Percentiles rank a stretch among this genome's conserved stretches.
phyloP scores from a whole-genome alignment of 2,329 filamentous ascomycete genomes.

The Verticillium dahliae region DNA sequence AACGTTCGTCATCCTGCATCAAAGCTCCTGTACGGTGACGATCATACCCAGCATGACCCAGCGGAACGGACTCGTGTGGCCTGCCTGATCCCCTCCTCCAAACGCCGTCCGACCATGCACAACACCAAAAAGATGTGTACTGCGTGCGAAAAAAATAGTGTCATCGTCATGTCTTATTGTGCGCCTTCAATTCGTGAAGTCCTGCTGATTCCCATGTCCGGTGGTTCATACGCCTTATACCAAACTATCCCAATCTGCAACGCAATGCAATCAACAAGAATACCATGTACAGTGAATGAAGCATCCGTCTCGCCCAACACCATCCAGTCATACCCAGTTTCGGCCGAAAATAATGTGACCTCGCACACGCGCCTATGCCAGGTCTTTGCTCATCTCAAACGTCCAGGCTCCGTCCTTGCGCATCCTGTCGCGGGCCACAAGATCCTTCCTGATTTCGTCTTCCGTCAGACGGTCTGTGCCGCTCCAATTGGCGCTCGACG shows the following conservation, averaged over 20 bases:
- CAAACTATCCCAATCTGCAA: neutral
- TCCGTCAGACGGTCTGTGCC: conserved; percentile 76
- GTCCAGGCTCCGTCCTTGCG: conserved; percentile 81
- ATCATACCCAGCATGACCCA: neutral
- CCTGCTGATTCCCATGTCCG: neutral
- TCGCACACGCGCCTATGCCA: conserved; percentile 24
- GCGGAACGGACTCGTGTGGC: neutral
- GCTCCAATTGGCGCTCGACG: conserved; percentile 92
- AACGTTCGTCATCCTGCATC: neutral
- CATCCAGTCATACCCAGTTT: neutral
- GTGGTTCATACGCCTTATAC: neutral
- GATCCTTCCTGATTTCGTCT: conserved; percentile 77
- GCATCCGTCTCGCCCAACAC: neutral
- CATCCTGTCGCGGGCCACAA: conserved; percentile 72
- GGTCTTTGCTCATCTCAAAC: conserved; percentile 51
- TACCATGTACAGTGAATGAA: neutral
- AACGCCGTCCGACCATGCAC: neutral
- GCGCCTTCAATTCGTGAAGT: neutral
- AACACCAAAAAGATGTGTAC: neutral
- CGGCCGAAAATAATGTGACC: neutral
- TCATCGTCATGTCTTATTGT: neutral
- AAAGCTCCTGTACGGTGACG: neutral
- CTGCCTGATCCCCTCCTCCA: neutral
- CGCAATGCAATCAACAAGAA: neutral
- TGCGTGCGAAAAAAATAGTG: neutral